These are phyloP conservation scores for Hypoxylon perforatum DNA, from an alignment of 495 filamentous ascomycete species.

Conservation along the genomic window DNA sequence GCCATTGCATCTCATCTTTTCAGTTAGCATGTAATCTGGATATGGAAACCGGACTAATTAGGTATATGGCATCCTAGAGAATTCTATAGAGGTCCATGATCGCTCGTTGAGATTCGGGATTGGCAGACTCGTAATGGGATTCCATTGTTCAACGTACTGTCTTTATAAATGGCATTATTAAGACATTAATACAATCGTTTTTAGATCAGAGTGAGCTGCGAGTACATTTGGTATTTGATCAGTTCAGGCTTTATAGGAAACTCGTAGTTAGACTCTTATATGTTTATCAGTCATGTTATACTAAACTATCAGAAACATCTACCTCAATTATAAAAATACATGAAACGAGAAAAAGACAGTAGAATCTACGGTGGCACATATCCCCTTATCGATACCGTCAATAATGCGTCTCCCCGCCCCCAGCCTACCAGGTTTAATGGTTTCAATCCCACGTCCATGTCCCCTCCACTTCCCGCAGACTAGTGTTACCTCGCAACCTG, in stretches of 20 bases:
- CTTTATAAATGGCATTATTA: conserved; percentile 29
- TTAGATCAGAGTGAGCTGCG: no score
- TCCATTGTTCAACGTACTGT: conserved; percentile 14
- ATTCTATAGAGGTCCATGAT: conserved; percentile 35
- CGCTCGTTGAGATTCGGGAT: conserved; percentile 30
- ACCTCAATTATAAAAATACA: no score
- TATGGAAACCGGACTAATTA: conserved; percentile 20
- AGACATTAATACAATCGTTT: conserved; percentile 19
- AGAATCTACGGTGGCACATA: no score
- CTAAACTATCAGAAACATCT: no score
- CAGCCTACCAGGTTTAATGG: background rate
- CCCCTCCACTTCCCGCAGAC: background rate
- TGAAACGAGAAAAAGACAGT: no score
- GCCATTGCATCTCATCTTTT: conserved; percentile 6
- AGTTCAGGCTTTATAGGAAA: no score
- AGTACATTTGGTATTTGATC: no score
- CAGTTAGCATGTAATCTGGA: conserved; percentile 26
- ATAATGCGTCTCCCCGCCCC: background rate
- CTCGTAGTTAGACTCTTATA: no score
- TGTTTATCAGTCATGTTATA: no score
- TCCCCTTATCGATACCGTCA: background rate
- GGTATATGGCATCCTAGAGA: conserved; percentile 23
- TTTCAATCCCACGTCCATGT: no score
- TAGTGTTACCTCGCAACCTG: background rate
- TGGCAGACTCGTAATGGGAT: conserved; percentile 18